Conservation (phyloP, 2,329 filamentous ascomycete species). For the Penicillium griseofulvum region DNA sequence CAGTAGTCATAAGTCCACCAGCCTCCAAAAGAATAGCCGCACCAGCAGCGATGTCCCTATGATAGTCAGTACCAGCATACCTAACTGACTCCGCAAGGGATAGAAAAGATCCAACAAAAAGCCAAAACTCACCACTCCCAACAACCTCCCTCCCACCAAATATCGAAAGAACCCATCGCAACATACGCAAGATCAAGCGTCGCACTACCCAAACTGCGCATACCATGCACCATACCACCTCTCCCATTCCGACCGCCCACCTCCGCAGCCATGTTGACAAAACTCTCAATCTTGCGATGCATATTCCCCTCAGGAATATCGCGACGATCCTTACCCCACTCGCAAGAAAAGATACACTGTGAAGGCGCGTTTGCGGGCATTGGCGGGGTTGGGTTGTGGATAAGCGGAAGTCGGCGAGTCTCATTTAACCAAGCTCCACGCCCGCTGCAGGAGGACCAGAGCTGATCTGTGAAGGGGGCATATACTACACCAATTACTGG, state of each 20-base stretch:
- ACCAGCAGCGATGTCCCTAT: conserved; percentile 69
- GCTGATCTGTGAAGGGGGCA: conserved; percentile 66
- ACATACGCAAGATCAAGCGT: conserved; percentile 72
- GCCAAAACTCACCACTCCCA: conserved; percentile 65
- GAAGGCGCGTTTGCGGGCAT: conserved; percentile 64
- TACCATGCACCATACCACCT: conserved; percentile 76
- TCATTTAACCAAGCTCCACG: conserved; percentile 69
- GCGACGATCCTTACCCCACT: conserved; percentile 75
- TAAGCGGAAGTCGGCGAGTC: conserved; percentile 60
- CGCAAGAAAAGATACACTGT: conserved; percentile 70
- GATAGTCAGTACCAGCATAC: background rate
- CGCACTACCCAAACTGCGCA: conserved; percentile 69
- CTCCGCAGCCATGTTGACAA: conserved; percentile 72
- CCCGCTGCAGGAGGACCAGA: conserved; percentile 66
- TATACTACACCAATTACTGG: conserved; percentile 70
- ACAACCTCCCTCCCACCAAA: conserved; percentile 80
- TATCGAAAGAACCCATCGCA: conserved; percentile 72
- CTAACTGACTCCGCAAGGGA: background rate
- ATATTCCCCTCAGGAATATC: conserved; percentile 67
- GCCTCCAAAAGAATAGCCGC: conserved; percentile 71
- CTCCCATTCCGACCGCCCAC: conserved; percentile 60
- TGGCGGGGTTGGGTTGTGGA: conserved; percentile 61
- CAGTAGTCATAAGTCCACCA: conserved; percentile 70
- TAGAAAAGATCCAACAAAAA: background rate
- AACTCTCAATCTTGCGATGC: conserved; percentile 69